Percentiles rank a stretch among this genome's conserved stretches.
phyloP scores from a whole-genome alignment of 2,329 filamentous ascomycete genomes.

The Penicillium sp. region DNA sequence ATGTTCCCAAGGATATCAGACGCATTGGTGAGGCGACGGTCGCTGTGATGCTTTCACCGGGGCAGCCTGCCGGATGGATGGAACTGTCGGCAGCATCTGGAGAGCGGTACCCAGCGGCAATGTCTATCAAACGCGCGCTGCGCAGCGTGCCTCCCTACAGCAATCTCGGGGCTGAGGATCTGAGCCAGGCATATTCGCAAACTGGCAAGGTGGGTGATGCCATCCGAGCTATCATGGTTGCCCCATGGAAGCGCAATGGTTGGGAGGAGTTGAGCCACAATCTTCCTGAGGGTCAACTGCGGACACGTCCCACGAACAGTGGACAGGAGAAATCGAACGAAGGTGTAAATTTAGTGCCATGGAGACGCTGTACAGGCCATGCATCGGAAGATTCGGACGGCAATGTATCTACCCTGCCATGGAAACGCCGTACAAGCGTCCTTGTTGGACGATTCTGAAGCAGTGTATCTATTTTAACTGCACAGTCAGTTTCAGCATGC shows the following conservation, averaged over 20 bases:
- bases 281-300: conserved; percentile 11
- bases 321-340: background rate
- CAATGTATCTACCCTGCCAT: conserved; percentile 18
- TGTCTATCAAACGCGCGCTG: conserved; percentile 77
- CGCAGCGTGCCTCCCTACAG: conserved; percentile 73
- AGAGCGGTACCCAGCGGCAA: conserved; percentile 61
- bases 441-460: background rate
- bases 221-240: conserved; percentile 72
- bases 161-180: conserved; percentile 63
- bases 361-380: background rate
- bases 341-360: background rate
- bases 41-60: conserved; percentile 77
- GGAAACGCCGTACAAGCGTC: background rate
- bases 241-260: conserved; percentile 70
- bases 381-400: background rate
- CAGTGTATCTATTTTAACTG: background rate
- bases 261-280: conserved; percentile 56
- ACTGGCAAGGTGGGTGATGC: conserved; percentile 71
- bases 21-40: conserved; percentile 66
- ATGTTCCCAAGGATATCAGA: conserved; percentile 47
- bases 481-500: background rate
- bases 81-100: conserved; percentile 64
- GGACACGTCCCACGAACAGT: background rate
- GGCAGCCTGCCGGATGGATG: conserved; percentile 77
- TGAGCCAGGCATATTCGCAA: conserved; percentile 72